phyloP scores from a whole-genome alignment of 768 basidiomycete genomes.

The Boletus subparvulus region DNA sequence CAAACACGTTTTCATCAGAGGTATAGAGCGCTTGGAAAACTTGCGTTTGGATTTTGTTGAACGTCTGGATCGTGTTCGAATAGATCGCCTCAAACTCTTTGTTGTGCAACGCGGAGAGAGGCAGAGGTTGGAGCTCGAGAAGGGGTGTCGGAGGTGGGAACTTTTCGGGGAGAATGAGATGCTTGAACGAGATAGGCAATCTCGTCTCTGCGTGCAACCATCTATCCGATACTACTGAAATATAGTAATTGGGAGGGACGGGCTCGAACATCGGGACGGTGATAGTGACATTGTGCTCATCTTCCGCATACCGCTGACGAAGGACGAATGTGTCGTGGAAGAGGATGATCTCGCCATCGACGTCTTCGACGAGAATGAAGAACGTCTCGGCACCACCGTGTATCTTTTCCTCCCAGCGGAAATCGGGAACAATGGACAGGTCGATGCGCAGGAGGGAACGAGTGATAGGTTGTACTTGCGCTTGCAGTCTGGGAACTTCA shows the following conservation, averaged over 20 bases:
- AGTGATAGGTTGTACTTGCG: slow-evolving; percentile 96
- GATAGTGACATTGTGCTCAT: slow-evolving; percentile 92
- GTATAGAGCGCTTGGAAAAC: slow-evolving; percentile 98
- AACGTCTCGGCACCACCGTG: slow-evolving; percentile 90
- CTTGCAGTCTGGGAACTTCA: slow-evolving; percentile 61
- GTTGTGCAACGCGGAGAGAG: slow-evolving; percentile 90
- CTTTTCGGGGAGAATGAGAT: slow-evolving; percentile 94
- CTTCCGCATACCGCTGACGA: slow-evolving; percentile 86
- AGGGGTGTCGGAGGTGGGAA: slow-evolving; percentile 92
- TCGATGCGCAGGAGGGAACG: slow-evolving; percentile 91
- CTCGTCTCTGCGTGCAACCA: slow-evolving; percentile 97
- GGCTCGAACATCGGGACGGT: slow-evolving; percentile 98
- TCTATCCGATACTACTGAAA: slow-evolving; percentile 90
- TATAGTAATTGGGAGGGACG: slow-evolving; percentile 97
- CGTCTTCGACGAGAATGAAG: slow-evolving; percentile 93
- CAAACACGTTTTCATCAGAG: slow-evolving; percentile 93
- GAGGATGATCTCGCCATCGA: slow-evolving; percentile 94
- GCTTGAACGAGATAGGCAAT: slow-evolving; percentile 95
- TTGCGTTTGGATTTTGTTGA: slow-evolving; percentile 99
- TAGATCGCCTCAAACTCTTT: slow-evolving; percentile 90
- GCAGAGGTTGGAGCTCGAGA: slow-evolving; percentile 88
- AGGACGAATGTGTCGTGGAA: slow-evolving; percentile 94
- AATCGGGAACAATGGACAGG: slow-evolving; percentile 93
- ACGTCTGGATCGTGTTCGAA: slow-evolving; percentile 71
- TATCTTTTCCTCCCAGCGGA: slow-evolving; percentile 95